Evolutionary conservation across 2,329 filamentous ascomycete genomes (phyloP).

Genomic region (Fusarium kyushuense): DNA sequence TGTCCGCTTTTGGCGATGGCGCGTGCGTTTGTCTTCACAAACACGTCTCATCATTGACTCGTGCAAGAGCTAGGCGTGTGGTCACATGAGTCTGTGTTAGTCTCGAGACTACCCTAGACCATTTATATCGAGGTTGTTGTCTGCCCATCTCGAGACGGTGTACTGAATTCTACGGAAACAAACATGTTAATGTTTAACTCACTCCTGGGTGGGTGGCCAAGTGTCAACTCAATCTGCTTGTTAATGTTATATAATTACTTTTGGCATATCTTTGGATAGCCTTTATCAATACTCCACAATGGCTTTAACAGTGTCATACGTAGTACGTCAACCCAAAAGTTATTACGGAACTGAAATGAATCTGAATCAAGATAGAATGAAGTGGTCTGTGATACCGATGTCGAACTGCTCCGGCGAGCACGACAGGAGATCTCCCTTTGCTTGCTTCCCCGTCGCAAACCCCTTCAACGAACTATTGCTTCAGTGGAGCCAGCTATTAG

Average conservation of each 20-base stretch:
- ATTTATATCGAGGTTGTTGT: not conserved
- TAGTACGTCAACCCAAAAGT: not conserved
- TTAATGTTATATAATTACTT: not conserved
- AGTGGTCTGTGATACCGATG: constrained; percentile 22
- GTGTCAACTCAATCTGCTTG: not conserved
- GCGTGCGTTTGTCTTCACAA: constrained; percentile 34
- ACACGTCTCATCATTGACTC: constrained; percentile 32
- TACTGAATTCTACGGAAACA: not conserved
- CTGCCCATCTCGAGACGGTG: not conserved
- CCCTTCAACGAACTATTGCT: not conserved
- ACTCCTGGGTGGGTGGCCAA: not conserved
- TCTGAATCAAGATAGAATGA: not conserved
- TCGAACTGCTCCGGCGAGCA: not conserved
- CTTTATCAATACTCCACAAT: not conserved
- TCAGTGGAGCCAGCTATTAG: not conserved
- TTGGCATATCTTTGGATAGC: too few species aligned
- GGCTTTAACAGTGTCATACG: not conserved
- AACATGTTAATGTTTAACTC: not conserved
- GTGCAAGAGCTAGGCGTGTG: constrained; percentile 39
- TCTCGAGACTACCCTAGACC: constrained; percentile 10
- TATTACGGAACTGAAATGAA: not conserved
- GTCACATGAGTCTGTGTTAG: constrained; percentile 43
- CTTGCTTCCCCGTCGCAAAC: not conserved
- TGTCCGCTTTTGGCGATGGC: constrained; percentile 38
- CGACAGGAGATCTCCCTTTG: not conserved